phyloP scores from a whole-genome alignment of 2,329 filamentous ascomycete genomes.

The Cladosporium sp. region DNA sequence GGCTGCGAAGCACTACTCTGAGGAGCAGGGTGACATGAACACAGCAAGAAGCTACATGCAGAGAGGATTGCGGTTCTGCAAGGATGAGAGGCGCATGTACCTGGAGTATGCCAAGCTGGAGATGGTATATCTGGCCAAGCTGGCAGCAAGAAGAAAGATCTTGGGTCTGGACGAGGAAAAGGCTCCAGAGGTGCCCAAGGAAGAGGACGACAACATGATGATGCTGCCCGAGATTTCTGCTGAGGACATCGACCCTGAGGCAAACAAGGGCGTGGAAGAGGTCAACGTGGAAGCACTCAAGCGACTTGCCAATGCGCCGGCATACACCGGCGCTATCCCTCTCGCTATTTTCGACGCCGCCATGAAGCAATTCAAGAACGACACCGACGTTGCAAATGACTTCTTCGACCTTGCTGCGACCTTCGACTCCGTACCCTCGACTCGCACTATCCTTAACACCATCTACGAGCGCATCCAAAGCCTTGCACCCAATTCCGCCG shows the following conservation, averaged over 20 bases:
- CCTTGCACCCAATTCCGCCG: conserved; percentile 50
- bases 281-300: conserved; percentile 55
- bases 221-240: conserved; percentile 55
- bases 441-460: conserved; percentile 65
- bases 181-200: conserved; percentile 35
- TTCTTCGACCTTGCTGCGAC: conserved; percentile 77
- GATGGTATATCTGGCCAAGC: conserved; percentile 83
- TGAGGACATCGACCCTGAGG: conserved; percentile 57
- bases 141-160: conserved; percentile 67
- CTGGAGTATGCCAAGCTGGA: conserved; percentile 86
- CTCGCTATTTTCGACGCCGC: conserved; percentile 86
- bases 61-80: conserved; percentile 85
- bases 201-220: conserved; percentile 52
- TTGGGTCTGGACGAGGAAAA: conserved; percentile 55
- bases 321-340: conserved; percentile 87
- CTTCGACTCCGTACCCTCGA: conserved; percentile 63
- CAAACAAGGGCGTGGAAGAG: conserved; percentile 44
- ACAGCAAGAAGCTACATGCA: conserved; percentile 82
- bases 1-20: conserved; percentile 72
- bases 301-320: conserved; percentile 66
- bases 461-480: conserved; percentile 59
- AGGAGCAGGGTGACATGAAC: conserved; percentile 79
- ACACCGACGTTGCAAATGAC: conserved; percentile 57
- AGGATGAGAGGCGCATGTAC: conserved; percentile 69
- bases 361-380: conserved; percentile 68